phyloP scores from a whole-genome alignment of 805 yeast species.

The Nakazawaea ishiwadae region DNA sequence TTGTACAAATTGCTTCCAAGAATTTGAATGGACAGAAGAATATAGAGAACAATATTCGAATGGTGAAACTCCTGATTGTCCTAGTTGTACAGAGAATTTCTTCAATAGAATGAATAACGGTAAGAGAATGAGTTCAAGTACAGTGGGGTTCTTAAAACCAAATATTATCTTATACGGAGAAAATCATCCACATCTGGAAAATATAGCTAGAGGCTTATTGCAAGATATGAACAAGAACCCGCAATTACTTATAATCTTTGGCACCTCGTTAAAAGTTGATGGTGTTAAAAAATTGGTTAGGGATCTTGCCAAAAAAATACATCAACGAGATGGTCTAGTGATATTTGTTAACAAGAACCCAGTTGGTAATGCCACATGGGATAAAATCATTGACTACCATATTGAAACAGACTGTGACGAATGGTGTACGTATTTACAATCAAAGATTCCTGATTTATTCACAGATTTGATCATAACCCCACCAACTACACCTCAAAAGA shows the following conservation, averaged over 20 bases:
- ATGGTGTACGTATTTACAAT: conserved; percentile 58
- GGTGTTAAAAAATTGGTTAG: conserved; percentile 82
- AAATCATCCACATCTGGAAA: conserved; percentile 82
- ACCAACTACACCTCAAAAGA: conserved; percentile 12
- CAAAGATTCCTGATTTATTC: conserved; percentile 58
- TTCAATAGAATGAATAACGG: conserved; percentile 59
- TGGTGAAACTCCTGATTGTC: conserved; percentile 78
- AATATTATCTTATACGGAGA: conserved; percentile 92
- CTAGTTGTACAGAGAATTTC: conserved; percentile 54
- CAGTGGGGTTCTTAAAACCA: conserved; percentile 77
- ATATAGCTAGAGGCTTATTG: conserved; percentile 64
- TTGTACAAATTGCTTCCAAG: conserved; percentile 66
- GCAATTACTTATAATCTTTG: conserved; percentile 80
- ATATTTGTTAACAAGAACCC: conserved; percentile 70
- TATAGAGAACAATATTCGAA: conserved; percentile 40
- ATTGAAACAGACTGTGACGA: conserved; percentile 76
- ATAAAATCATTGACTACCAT: conserved; percentile 71
- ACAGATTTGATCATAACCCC: conserved; percentile 9
- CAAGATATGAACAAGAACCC: conserved; percentile 66
- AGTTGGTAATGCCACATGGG: conserved; percentile 62
- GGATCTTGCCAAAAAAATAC: conserved; percentile 62
- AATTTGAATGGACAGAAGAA: conserved; percentile 57
- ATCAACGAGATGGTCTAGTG: conserved; percentile 75
- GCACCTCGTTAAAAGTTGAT: conserved; percentile 87
- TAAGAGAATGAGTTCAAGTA: conserved; percentile 67